Evolutionary conservation across 1,139 yeast genomes (phyloP).

Genomic region (Casaregolazyma suthepensis): DNA sequence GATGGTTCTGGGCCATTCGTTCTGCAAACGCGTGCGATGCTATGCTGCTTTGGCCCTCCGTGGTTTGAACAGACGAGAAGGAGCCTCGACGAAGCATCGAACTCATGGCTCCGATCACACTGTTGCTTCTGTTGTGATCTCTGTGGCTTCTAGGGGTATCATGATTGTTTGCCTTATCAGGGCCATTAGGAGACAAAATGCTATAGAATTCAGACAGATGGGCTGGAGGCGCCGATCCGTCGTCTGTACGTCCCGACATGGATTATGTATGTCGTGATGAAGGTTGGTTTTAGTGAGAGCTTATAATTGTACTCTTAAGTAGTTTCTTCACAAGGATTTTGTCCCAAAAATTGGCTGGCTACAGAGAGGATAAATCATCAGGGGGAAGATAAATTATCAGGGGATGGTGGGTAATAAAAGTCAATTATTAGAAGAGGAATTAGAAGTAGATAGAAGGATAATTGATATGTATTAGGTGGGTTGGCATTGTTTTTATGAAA

Average conservation of each 20-base stretch:
- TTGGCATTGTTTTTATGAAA: not conserved
- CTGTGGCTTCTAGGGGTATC: not conserved
- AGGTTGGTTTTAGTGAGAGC: not conserved
- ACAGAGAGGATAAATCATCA: not conserved
- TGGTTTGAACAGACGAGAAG: slow-evolving; percentile 15
- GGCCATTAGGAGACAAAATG: slow-evolving; percentile 32
- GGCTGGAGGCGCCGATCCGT: slow-evolving; percentile 11
- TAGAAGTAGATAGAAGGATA: not conserved
- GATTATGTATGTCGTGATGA: not conserved
- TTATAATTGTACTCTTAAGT: not conserved
- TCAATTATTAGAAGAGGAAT: not conserved
- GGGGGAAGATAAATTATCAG: not conserved
- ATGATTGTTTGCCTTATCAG: not conserved
- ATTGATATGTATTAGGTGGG: not conserved
- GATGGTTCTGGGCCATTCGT: slow-evolving; percentile 15
- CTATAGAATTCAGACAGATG: slow-evolving; percentile 54
- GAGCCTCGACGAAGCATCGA: slow-evolving; percentile 25
- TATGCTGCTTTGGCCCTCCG: slow-evolving; percentile 13
- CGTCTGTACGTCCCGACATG: slow-evolving; percentile 1
- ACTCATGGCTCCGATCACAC: slow-evolving; percentile 9
- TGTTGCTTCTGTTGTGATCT: slow-evolving; percentile 7
- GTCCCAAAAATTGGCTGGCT: not conserved
- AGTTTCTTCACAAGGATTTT: not conserved
- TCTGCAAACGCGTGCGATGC: slow-evolving; percentile 16
- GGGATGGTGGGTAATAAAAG: not conserved